Percentiles rank a stretch among this genome's conserved stretches.
These are phyloP conservation scores for Pseudopediastrum boryanum DNA, from an alignment of 139 green algal genomes.

Conservation along the genomic window DNA sequence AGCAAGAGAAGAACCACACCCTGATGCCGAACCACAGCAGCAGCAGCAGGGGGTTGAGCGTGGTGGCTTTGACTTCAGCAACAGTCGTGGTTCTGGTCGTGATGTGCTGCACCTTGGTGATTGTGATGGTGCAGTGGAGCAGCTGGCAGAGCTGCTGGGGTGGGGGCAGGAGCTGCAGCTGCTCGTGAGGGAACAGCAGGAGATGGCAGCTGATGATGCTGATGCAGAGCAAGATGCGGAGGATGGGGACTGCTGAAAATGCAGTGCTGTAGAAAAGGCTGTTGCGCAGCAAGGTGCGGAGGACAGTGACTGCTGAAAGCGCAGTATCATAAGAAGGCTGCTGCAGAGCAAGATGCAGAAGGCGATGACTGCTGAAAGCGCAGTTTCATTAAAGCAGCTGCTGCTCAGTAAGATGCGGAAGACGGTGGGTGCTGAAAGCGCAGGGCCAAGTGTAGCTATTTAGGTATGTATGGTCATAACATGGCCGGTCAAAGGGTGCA, in stretches of 20 bases:
- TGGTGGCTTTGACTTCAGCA: slow-evolving; percentile 34
- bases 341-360: background rate
- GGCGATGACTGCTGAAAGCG: background rate
- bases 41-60: slow-evolving; percentile 22
- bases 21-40: background rate
- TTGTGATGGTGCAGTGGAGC: slow-evolving; percentile 64
- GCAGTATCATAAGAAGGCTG: too few species aligned
- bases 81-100: slow-evolving; percentile 17
- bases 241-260: background rate
- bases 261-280: background rate
- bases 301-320: background rate
- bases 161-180: slow-evolving; percentile 67
- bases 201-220: slow-evolving; percentile 1
- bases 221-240: background rate
- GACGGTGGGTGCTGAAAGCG: background rate
- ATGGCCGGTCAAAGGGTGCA: too few species aligned
- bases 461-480: too few species aligned
- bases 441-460: too few species aligned
- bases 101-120: slow-evolving; percentile 71
- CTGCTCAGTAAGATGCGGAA: background rate
- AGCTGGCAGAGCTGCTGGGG: slow-evolving; percentile 63
- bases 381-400: background rate
- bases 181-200: slow-evolving; percentile 43
- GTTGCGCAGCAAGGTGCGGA: background rate
- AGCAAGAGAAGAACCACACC: slow-evolving; percentile 31